Evolutionary conservation across 2,329 filamentous ascomycete genomes (phyloP).

Genomic region (Tricladium varicosporioides): DNA sequence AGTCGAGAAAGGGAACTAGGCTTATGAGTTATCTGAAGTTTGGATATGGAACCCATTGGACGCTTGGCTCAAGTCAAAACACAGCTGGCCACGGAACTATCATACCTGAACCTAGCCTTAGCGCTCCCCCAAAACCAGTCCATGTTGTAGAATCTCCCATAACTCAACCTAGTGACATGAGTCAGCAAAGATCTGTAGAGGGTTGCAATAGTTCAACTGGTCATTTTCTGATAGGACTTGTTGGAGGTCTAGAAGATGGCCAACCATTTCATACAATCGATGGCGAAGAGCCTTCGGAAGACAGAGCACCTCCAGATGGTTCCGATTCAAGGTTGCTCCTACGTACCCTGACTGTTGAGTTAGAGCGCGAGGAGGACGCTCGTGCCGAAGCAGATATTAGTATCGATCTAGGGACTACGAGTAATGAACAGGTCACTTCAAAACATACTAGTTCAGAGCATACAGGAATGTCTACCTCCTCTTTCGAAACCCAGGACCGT

Average conservation of each 20-base stretch:
- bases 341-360: conserved; percentile 66
- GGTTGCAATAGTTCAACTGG: conserved; percentile 34
- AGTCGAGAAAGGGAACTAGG: conserved; percentile 34
- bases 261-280: conserved; percentile 7
- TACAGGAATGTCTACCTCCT: conserved; percentile 22
- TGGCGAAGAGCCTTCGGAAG: conserved; percentile 1
- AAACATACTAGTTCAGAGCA: conserved; percentile 23
- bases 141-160: background rate
- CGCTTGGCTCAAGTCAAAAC: conserved; percentile 37
- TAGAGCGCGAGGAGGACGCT: conserved; percentile 44
- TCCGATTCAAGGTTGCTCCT: conserved; percentile 57
- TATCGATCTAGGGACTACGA: conserved; percentile 40
- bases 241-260: conserved; percentile 53
- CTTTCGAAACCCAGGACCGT: conserved; percentile 48
- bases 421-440: conserved; percentile 11
- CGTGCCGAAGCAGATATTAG: conserved; percentile 45
- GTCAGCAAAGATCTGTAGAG: background rate
- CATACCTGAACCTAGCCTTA: too few relatives aligned
- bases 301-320: background rate
- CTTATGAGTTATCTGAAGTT: conserved; percentile 65
- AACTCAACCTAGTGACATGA: background rate
- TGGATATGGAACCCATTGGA: conserved; percentile 67
- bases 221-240: conserved; percentile 66
- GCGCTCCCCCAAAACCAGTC: conserved; percentile 13
- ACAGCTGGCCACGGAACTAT: background rate